Base-by-base conservation (phyloP, 2,329 filamentous ascomycete genomes). In the Talaromyces albobiverticillius region DNA sequence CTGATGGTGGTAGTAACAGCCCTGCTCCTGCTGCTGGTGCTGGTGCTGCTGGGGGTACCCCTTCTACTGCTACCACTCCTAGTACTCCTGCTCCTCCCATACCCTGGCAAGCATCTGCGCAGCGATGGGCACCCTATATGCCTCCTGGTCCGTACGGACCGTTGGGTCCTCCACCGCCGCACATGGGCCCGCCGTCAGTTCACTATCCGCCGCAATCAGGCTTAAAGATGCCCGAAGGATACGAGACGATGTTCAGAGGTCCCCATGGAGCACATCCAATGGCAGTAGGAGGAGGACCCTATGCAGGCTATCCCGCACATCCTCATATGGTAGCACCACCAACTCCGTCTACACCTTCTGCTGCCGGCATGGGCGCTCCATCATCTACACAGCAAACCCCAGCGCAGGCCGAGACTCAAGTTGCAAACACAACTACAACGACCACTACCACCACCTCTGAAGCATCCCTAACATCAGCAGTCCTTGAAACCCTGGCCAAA, bases 241-340 rank as follows among this genome's bases (percentile, higher is more conserved):
- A 70, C 50, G 71, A 72, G 29, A 69, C 63, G 10, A 72, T 74
- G 67, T 74, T 73, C 54, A 59, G 63, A 6, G 65, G 58, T 25
- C 63, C 59, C 11, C 51, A 18, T 45, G 29, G 40, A 11, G 20
- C 46, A 23, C 43, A 48, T 18, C 38, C 54, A 25, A 20, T 42
- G 20, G 26, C 55, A 45, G 51, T 11, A 32, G 16, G 34, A 9
- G 26, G 36, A 43, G 26, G 20, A 13, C 18, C 26, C 11, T 41
- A 48, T 53, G 20, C 8, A 26, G 29, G 40, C 46, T 51, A 55
- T 13, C 31, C 61, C 8, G 53, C 62, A 20, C 57, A 59, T 34
- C 45, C 62, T 11, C 53, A 42, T 34, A 36, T 31, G 22, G n/a
- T 23, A 8, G 29, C 38, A 7, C 41, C 53, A 22, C 38, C 23